Base-by-base conservation (phyloP, 768 basidiomycete species). In the Kwoniella pini region DNA sequence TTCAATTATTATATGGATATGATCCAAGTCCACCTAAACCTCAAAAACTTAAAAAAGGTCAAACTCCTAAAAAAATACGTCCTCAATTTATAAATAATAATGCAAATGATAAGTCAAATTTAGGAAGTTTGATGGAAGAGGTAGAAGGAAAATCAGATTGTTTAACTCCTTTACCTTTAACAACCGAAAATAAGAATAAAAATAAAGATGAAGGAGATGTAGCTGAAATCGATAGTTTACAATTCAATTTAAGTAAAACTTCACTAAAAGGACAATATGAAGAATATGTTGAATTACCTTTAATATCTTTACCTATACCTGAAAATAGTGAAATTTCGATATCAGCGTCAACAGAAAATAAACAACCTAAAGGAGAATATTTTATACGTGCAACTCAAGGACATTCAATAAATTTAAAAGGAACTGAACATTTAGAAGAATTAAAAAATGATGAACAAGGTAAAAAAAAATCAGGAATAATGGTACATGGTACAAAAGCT, bases 391-490 rank as follows among this genome's bases (percentile, higher is more conserved):
- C 75, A 1, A 69, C 72, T 6, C 77, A 78, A 40, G 77, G 77
- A 1, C 77, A 78, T 54, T 72, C 74, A 38, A 68, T 78, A 17
- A 56, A 71, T 5, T 69, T 75, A 3, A 70, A 77, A 19, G 55
- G 64, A 12, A 66, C 68, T 6, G 64, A 74, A 4, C 77, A 74
- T 48, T 61, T 78, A 15, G 67, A 65, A 17, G 52, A 60, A 3
- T 57, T 76, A 2, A 19, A 31, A 30, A 51, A 68, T 39, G 56
- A 71, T 43, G 66, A 71, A 81, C 60, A 94, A 89, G 76, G 82
- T 83, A 56, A 82, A 88, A 63, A 90, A 84, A 68, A 83, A 83
- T 72, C 80, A 88, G 59, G 77, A 3, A 54, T 62, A 52, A 65
- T 77, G 64, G 74, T 78, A 0, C 77, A 78, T 63, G 77, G 77